Evolutionary conservation across 352 stramenopile genomes (phyloP), one percentile per base, ranked within the genome.

Genomic region (Globisporangium spinosum): DNA sequence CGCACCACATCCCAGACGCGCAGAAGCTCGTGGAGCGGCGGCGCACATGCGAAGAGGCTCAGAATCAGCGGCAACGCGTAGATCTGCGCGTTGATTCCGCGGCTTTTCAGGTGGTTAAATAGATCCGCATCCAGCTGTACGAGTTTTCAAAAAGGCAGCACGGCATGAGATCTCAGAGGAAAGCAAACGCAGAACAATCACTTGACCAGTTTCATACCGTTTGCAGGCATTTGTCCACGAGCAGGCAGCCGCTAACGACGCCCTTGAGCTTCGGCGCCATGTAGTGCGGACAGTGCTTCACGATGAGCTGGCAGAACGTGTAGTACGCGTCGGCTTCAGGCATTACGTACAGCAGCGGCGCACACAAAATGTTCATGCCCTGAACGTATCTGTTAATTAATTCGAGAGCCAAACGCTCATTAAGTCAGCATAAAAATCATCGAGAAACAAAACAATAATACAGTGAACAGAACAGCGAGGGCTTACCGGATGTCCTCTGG

Each of bases 311-410:
- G 60, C 89, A 89, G 63, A 98, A 98, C n/a, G 84, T 93, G 57
- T 89, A 87, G 69, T 97, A 98, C 22, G 92, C 92, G 54, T 98
- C 92, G 15, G 89, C 74, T 58, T 97, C 92, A 2, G 91, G 89
- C 76, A 98, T 83, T n/a, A 96, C 89, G 70, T 96, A 98, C n/a
- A 98, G 73, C 53, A 98, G 72, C 54, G 91, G 89, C 13, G 89
- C 91, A 63, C 87, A 96, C 20, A 98, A 62, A 25, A 97, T 81
- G 67, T 97, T 98, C 89, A 98, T 97, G 51, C 91, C 91, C 70
- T 98, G 92, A n/a, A 98, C 91, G 66, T 98, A 98, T 64, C 81
- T 32, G 29, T 32, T 32, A 32, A 32, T 32, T 32, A 32, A 32
- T 32, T 4, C 29, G 29, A 32, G 29, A 32, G 29, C 29, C 29